A percentile compares a stretch with the other conserved stretches of the same genome.
Conservation (phyloP, 208 protist genomes). For the Porcisia deanei region DNA sequence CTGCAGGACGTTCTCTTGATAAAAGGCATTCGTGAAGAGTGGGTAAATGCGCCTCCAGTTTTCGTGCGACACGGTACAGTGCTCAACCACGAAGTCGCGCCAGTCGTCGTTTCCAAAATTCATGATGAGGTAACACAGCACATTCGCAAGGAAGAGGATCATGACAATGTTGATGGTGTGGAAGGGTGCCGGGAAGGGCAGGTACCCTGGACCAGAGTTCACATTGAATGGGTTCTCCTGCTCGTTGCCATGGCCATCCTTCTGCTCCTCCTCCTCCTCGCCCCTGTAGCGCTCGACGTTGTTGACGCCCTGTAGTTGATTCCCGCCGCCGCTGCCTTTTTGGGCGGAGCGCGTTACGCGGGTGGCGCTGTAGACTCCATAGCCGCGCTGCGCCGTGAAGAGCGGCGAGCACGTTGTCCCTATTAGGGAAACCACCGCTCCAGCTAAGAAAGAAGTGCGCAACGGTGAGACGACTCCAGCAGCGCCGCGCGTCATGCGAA, state of each 20-base stretch:
- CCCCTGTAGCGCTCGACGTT: slow-evolving; percentile 49
- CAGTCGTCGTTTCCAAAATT: slow-evolving; percentile 75
- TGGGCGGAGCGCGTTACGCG: neutral
- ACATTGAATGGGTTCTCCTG: slow-evolving; percentile 64
- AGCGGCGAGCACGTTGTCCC: neutral
- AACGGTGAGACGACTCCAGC: neutral
- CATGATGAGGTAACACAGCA: slow-evolving; percentile 83
- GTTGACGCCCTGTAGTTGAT: slow-evolving; percentile 58
- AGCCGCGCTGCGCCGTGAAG: slow-evolving; percentile 12
- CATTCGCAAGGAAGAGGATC: slow-evolving; percentile 78
- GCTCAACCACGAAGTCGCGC: slow-evolving; percentile 84
- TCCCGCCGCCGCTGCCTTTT: slow-evolving; percentile 13
- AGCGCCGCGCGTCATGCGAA: neutral
- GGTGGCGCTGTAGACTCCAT: slow-evolving; percentile 7
- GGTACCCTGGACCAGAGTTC: slow-evolving; percentile 63
- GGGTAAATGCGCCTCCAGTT: slow-evolving; percentile 82
- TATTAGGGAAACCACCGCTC: neutral
- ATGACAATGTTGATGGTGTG: slow-evolving; percentile 90
- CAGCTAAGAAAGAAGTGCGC: slow-evolving; percentile 18
- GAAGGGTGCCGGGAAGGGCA: slow-evolving; percentile 86
- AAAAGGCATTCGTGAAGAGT: slow-evolving; percentile 85
- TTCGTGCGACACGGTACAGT: slow-evolving; percentile 87
- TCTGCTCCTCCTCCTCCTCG: slow-evolving; percentile 59
- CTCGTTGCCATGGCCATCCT: slow-evolving; percentile 37
- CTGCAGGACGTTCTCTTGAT: slow-evolving; percentile 90